Base-by-base conservation (phyloP, 2,329 filamentous ascomycete species). In the Alternaria conjuncta region DNA sequence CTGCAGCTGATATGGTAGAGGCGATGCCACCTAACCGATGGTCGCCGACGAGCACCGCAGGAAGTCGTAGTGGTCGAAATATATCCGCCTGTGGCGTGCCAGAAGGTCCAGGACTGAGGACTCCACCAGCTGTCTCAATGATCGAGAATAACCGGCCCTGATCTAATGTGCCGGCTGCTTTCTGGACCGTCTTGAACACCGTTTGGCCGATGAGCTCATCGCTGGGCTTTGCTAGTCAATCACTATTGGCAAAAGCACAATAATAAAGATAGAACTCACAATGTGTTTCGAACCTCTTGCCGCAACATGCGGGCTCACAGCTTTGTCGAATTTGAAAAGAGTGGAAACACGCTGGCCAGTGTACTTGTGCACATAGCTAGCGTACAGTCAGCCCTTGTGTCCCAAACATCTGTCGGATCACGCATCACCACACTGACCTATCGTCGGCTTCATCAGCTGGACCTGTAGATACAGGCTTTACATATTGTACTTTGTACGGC, bases 381-480 rank as follows among this genome's bases (percentile, higher is more conserved):
- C 32, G 25, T 58, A 8, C 20, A 41, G 23, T 62, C 32, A 62
- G 55, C 41, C 30, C 23, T 20, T 28, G 6, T 18, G 11, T 59
- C n/a, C 25, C 49, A 54, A 11, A 36, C n/a, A n/a, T 8, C 20
- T 49, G 15, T 43, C 21, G 20, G 8, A 13, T 36, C 28, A 30
- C 26, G 15, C 32, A 28, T 8, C 51, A 43, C 10, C 4, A 20
- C 13, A 25, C 73, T 55, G 83, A 92, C 90, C 83, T 79, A 75
- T 91, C 87, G 80, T 96, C 93, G 15, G 90, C 89, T 59, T 94
- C 91, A 25, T 87, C 81, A 10, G 82, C 75, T 8, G 90, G 85
- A 1, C 93, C 93, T 0, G 93, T 96, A 2, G 92, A 95, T 2
- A 96, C 89, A 0, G 93, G 93, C 78, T 96, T 96, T 58, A 96